Percentiles rank a stretch among this genome's conserved stretches.
These are phyloP conservation scores for Tulasnella sp. DNA, from an alignment of 768 basidiomycete species.

Conservation along the genomic window DNA sequence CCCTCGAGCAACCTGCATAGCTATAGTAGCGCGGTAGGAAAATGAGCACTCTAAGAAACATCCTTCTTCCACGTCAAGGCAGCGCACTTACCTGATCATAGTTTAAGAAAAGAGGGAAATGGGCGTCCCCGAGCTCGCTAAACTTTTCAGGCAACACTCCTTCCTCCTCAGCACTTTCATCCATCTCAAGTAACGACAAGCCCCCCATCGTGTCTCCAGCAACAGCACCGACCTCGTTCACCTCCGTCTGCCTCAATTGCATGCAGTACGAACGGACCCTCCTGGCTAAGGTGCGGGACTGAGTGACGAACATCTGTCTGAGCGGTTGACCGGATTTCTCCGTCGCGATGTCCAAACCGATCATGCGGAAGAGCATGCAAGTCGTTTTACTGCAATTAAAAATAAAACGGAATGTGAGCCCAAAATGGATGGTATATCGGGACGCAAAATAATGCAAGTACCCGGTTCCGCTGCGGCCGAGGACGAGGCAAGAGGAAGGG, in stretches of 20 bases:
- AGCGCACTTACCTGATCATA: constrained; percentile 13
- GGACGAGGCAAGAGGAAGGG: constrained; percentile 26
- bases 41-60: neutral
- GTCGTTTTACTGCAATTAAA: constrained; percentile 24
- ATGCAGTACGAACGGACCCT: constrained; percentile 19
- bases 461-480: constrained; percentile 28
- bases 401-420: neutral
- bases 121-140: constrained; percentile 11
- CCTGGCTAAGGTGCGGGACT: constrained; percentile 24
- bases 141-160: constrained; percentile 6
- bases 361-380: constrained; percentile 28
- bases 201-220: neutral
- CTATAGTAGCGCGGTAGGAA: no score
- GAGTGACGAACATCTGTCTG: constrained; percentile 26
- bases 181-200: constrained; percentile 1
- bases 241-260: neutral
- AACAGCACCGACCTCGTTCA: neutral
- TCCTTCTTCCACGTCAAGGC: no score
- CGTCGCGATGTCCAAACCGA: constrained; percentile 10
- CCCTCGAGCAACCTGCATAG: constrained; percentile 16
- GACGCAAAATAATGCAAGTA: neutral
- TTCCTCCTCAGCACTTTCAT: constrained; percentile 23
- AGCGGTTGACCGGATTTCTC: neutral
- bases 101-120: constrained; percentile 26
- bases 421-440: no score